Percentiles rank a stretch among this genome's conserved stretches.
These are phyloP conservation scores for Exophiala viscosa DNA, from an alignment of 2,329 filamentous ascomycete genomes.

Conservation along the genomic window DNA sequence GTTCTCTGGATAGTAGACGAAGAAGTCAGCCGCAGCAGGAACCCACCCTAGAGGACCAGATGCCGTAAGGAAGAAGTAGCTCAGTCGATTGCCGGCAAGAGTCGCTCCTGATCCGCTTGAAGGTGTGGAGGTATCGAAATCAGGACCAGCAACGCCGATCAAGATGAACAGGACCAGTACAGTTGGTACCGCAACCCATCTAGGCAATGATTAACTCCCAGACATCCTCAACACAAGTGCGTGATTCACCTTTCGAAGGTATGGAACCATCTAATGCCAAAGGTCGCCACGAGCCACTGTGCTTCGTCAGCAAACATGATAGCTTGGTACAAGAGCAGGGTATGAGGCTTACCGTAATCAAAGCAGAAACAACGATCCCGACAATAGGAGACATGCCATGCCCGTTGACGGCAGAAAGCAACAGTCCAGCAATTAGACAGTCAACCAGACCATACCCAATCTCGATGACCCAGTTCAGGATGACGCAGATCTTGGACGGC, in stretches of 20 bases:
- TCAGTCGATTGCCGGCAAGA: slow-evolving; percentile 50
- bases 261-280: slow-evolving; percentile 65
- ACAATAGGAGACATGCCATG: slow-evolving; percentile 61
- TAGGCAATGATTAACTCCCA: not conserved
- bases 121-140: slow-evolving; percentile 53
- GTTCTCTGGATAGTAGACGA: slow-evolving; percentile 60
- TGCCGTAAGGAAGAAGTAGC: slow-evolving; percentile 66
- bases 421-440: slow-evolving; percentile 64
- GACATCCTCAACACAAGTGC: too few relatives aligned
- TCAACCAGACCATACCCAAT: slow-evolving; percentile 49
- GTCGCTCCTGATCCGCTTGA: slow-evolving; percentile 45
- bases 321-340: not conserved
- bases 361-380: slow-evolving; percentile 61
- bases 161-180: slow-evolving; percentile 59
- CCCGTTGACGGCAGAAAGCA: slow-evolving; percentile 60
- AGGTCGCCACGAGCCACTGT: slow-evolving; percentile 58
- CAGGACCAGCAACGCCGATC: slow-evolving; percentile 56
- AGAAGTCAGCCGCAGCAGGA: slow-evolving; percentile 49
- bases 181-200: slow-evolving; percentile 51
- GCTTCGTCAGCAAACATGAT: not conserved
- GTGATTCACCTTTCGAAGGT: slow-evolving; percentile 56
- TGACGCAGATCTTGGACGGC: slow-evolving; percentile 59
- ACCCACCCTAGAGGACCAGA: slow-evolving; percentile 59
- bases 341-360: slow-evolving; percentile 45
- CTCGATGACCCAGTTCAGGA: slow-evolving; percentile 60